These are phyloP conservation scores for Waltergamsia citrina DNA, from an alignment of 2,329 filamentous ascomycete species.

Conservation along the genomic window DNA sequence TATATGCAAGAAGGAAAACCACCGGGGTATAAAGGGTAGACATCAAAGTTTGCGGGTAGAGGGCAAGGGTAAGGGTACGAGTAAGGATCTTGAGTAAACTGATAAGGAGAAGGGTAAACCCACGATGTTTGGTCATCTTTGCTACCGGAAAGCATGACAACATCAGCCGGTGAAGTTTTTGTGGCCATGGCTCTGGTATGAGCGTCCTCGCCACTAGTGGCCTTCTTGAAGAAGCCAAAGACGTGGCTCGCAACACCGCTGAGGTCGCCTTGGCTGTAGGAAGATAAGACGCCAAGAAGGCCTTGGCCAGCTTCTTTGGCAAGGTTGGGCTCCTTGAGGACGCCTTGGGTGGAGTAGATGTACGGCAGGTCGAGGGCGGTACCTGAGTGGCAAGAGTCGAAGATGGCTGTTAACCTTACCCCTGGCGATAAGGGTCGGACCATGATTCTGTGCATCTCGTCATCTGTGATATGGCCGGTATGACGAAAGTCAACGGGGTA, in stretches of 20 bases:
- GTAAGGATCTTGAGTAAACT: conserved; percentile 8
- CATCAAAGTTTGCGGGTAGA: no score
- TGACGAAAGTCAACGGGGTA: conserved; percentile 76
- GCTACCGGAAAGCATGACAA: conserved; percentile 95
- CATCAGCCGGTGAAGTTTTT: conserved; percentile 90
- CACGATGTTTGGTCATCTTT: conserved; percentile 94
- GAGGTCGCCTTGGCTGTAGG: conserved; percentile 63
- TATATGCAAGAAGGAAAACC: no score
- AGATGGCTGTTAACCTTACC: conserved; percentile 52
- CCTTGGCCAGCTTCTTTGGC: conserved; percentile 60
- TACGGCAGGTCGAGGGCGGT: conserved; percentile 59
- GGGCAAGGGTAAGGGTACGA: neutral
- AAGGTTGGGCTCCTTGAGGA: conserved; percentile 59
- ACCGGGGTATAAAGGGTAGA: no score
- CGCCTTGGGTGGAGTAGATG: conserved; percentile 59
- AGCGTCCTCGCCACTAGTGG: conserved; percentile 69
- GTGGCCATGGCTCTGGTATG: conserved; percentile 74
- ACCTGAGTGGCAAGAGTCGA: conserved; percentile 59
- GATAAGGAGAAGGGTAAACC: conserved; percentile 30
- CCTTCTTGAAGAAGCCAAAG: conserved; percentile 82
- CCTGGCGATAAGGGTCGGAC: conserved; percentile 45
- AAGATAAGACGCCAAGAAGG: conserved; percentile 48
- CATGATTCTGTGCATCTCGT: conserved; percentile 74
- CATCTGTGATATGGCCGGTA: conserved; percentile 73
- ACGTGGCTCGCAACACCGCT: conserved; percentile 73